phyloP scores from a whole-genome alignment of 2,329 filamentous ascomycete genomes.

The Fusarium devonianum region DNA sequence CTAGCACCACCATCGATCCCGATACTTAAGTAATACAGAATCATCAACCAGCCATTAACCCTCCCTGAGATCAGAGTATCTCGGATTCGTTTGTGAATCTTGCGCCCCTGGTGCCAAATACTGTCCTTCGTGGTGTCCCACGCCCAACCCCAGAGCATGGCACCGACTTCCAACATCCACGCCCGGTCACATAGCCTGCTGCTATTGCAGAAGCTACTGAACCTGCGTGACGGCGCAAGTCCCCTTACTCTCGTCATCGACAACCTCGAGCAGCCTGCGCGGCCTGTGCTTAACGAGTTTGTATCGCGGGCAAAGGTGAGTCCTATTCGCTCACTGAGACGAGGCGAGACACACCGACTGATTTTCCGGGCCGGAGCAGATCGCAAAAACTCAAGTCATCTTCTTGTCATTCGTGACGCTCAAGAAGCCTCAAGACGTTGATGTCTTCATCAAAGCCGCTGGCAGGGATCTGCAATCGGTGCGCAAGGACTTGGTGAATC shows the following conservation, averaged over 20 bases:
- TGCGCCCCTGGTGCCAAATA: no score
- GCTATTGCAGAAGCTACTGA: constrained; percentile 82
- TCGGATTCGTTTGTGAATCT: no score
- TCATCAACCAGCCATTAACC: no score
- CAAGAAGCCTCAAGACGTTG: constrained; percentile 67
- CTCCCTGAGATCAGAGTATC: no score
- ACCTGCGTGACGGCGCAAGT: constrained; percentile 78
- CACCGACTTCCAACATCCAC: constrained; percentile 66
- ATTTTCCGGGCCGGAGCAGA: constrained; percentile 43
- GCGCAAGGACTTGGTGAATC: constrained; percentile 64
- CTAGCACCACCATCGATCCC: no score
- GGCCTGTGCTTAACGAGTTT: constrained; percentile 75
- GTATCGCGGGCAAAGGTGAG: constrained; percentile 75
- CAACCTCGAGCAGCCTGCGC: constrained; percentile 80
- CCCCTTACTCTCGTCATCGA: constrained; percentile 89
- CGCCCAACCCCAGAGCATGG: constrained; percentile 54
- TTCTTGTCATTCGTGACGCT: constrained; percentile 82
- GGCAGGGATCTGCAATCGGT: constrained; percentile 65
- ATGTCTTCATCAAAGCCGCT: constrained; percentile 71
- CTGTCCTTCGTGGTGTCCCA: no score
- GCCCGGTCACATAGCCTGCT: constrained; percentile 84
- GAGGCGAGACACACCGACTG: constrained; percentile 4
- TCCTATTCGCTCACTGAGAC: not conserved
- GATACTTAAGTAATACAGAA: no score
- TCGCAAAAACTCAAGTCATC: constrained; percentile 72